phyloP scores from a whole-genome alignment of 208 protist genomes.

The Blechomonas ayalai region DNA sequence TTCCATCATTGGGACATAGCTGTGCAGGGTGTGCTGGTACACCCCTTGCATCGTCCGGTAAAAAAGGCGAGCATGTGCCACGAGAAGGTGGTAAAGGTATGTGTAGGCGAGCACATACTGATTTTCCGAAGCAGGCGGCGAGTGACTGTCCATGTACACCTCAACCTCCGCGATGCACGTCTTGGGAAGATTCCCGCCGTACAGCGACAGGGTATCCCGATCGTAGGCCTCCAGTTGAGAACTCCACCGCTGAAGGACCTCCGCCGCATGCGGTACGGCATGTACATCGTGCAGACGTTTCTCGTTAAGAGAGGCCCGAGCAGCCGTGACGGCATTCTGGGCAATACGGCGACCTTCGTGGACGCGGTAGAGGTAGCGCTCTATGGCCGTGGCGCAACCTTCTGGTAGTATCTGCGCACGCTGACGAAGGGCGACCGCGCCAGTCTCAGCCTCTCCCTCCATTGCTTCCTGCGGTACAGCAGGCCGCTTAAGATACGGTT shows the following conservation, averaged over 20 bases:
- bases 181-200: conserved; percentile 27
- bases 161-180: conserved; percentile 30
- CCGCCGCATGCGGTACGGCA: conserved; percentile 10
- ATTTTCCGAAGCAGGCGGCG: not conserved
- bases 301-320: conserved; percentile 43
- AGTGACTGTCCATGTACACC: conserved; percentile 7
- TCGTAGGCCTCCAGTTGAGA: conserved; percentile 17
- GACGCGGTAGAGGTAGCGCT: conserved; percentile 28
- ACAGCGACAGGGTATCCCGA: conserved; percentile 12
- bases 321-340: conserved; percentile 9
- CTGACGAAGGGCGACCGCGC: conserved; percentile 7
- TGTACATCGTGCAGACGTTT: conserved; percentile 16
- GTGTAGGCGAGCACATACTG: conserved; percentile 10
- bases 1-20: conserved; percentile 21
- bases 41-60: conserved; percentile 16
- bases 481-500: conserved; percentile 89
- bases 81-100: conserved; percentile 14
- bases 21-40: conserved; percentile 13
- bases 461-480: conserved; percentile 12
- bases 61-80: conserved; percentile 12
- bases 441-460: conserved; percentile 4
- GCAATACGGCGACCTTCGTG: conserved; percentile 12
- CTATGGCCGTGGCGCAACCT: conserved; percentile 14
- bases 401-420: conserved; percentile 14
- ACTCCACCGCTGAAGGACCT: conserved; percentile 5